Base-by-base conservation (phyloP, 306 rosid species). In the Quercus gilva region DNA sequence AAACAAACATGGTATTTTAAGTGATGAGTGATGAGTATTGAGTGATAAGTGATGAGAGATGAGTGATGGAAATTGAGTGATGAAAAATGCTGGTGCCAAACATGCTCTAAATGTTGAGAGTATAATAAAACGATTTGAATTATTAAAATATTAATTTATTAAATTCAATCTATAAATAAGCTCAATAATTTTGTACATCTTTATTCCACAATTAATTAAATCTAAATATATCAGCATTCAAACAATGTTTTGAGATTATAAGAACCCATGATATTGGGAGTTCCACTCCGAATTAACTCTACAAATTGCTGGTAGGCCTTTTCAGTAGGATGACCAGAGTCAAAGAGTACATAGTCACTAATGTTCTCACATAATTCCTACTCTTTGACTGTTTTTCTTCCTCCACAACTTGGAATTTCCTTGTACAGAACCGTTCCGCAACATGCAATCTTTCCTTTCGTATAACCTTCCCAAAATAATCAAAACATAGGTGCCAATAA, bases 371-470 rank as follows among this genome's bases (percentile, higher is more conserved):
- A 86, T 33, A 84, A 51, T 4, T 84, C 61, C 68, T 35, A 84
- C 33, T 87, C 85, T 20, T 60, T 59, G 2, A 18, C 28, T 11
- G 69, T 82, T 67, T 86, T 82, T 79, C 43, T 75, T 70, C 85
- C 84, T 52, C 94, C 92, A 76, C 91, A 90, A 74, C 78, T 88
- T 1, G 25, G 21, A 63, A 71, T 74, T 60, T 87, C 89, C 82
- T 88, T 87, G 55, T 74, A 81, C 1, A 76, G 80, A 25, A 90
- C 88, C 33, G 76, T 63, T 1, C 94, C 94, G 55, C 89, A 86
- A 4, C 92, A 88, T 68, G 74, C 90, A 19, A 4, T 31, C 21
- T 76, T 85, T 19, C 82, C 89, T 55, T 83, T 88, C 73, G 81
- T 86, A 57, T 88, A 77, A 1, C 85, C 88, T 86, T 55, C 28